Evolutionary conservation across 768 basidiomycete species (phyloP).

Genomic region (Panus rudis): DNA sequence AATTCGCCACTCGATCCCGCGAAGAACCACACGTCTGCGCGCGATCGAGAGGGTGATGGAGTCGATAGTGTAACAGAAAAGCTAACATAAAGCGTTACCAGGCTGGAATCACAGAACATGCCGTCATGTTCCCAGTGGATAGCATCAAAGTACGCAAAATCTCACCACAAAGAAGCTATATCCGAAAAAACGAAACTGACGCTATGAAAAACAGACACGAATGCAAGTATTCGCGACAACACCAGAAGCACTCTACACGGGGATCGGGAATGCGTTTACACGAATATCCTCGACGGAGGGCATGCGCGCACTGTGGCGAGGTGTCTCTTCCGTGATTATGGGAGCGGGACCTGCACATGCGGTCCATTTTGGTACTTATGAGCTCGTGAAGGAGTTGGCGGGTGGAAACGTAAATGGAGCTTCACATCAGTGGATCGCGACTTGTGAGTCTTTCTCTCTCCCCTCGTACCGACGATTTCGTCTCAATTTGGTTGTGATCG

Average conservation of each 20-base stretch:
- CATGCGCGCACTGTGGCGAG: conserved; percentile 85
- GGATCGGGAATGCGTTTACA: conserved; percentile 84
- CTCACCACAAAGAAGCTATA: not conserved
- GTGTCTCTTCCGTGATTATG: conserved; percentile 90
- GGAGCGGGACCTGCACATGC: conserved; percentile 99
- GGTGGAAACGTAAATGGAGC: conserved; percentile 68
- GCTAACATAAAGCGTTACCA: conserved; percentile 24
- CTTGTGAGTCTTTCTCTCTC: conserved; percentile 58
- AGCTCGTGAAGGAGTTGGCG: conserved; percentile 86
- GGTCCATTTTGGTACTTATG: conserved; percentile 94
- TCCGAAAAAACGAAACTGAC: not conserved
- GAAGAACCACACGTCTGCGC: no score
- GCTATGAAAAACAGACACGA: conserved; percentile 62
- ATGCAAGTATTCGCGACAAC: conserved; percentile 96
- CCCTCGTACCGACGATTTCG: conserved; percentile 1
- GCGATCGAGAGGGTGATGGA: no score
- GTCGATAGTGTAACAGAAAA: no score
- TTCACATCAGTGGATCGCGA: conserved; percentile 81
- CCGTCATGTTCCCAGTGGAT: conserved; percentile 97
- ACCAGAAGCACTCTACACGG: conserved; percentile 80
- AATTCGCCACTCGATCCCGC: no score
- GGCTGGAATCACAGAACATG: conserved; percentile 99
- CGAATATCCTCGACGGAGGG: conserved; percentile 95
- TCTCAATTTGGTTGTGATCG: not conserved
- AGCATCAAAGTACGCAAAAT: conserved; percentile 89